Evolutionary conservation across 768 basidiomycete species (phyloP), one percentile per base, ranked within the genome.

Genomic region (Obba rivulosa): DNA sequence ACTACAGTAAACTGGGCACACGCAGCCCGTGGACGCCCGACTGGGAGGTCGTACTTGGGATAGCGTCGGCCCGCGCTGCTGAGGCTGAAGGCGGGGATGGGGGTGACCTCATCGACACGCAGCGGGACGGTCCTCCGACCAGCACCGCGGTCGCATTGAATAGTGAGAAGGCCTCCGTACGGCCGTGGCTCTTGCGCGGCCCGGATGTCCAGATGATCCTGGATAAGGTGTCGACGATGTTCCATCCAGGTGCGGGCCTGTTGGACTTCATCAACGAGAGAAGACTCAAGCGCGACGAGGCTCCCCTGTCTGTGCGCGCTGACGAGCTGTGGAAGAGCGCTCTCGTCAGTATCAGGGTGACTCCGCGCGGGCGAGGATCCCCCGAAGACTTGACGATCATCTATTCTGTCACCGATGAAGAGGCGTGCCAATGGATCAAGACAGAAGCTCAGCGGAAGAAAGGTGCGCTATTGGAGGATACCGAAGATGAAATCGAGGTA

Each of bases 311-410:
- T 2, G 37, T 69, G 7, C 68, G 66, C 14, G 66, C 74, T 3
- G 69, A 73, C 0, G 69, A 71, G 34, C 57, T 91, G 20, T 68
- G 82, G 55, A 69, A 75, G 34, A 69, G 75, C 2, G 87, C 88
- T 8, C 63, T 95, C 25, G 70, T 95, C 11, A 74, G 75, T 48
- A 85, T 95, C 9, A 69, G 76, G 28, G 52, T 92, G 22, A 71
- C 67, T 11, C 78, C 87, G 64, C 72, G 75, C 22, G 76, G 73
- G 20, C 70, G 88, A 16, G 94, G 95, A 3, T 71, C 76, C 14
- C 90, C 89, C 0, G 75, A 79, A 4, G 86, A 92, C 57, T 64
- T 91, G 57, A 87, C 87, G 2, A 67, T 79, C 18, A 78, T 96
- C 16, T 92, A 92, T 61, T 64, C 63, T 17, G 62, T 91, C 22